Percentiles rank a stretch among this genome's conserved stretches.
Conservation (phyloP, 2,329 filamentous ascomycete species). For the Colletotrichum navitas region DNA sequence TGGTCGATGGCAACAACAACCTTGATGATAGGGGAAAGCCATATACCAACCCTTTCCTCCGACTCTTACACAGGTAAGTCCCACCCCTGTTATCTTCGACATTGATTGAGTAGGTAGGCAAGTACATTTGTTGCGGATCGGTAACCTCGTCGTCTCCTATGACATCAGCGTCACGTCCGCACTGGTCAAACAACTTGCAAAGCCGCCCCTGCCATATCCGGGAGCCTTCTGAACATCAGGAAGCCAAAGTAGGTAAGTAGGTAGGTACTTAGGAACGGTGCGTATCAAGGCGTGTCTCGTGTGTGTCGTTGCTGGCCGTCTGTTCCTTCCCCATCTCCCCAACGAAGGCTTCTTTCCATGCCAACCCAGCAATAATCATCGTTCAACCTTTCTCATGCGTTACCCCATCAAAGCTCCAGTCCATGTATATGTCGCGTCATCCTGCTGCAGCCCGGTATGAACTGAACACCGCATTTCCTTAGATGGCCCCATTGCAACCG, state of each 20-base stretch:
- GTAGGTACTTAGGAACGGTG: slow-evolving; percentile 30
- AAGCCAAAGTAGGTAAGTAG: slow-evolving; percentile 20
- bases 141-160: slow-evolving; percentile 19
- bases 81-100: slow-evolving; percentile 7
- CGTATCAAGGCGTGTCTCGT: slow-evolving; percentile 31
- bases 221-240: slow-evolving; percentile 19
- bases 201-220: slow-evolving; percentile 29
- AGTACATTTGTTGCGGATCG: not conserved
- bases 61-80: slow-evolving; percentile 1
- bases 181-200: slow-evolving; percentile 32
- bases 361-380: slow-evolving; percentile 6
- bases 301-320: slow-evolving; percentile 31
- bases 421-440: slow-evolving; percentile 11
- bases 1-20: not conserved
- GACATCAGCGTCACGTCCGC: slow-evolving; percentile 31
- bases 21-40: not conserved
- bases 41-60: slow-evolving; percentile 1
- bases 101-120: slow-evolving; percentile 10
- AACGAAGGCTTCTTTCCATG: not conserved
- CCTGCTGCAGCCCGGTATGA: slow-evolving; percentile 1
- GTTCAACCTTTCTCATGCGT: slow-evolving; percentile 21
- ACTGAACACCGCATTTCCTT: slow-evolving; percentile 14
- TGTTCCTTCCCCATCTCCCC: not conserved
- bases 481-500: slow-evolving; percentile 12
- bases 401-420: slow-evolving; percentile 33